A percentile compares a stretch with the other conserved stretches of the same genome.
phyloP scores from a whole-genome alignment of 108 stramenopile species.

The Epipyxis sp. region DNA sequence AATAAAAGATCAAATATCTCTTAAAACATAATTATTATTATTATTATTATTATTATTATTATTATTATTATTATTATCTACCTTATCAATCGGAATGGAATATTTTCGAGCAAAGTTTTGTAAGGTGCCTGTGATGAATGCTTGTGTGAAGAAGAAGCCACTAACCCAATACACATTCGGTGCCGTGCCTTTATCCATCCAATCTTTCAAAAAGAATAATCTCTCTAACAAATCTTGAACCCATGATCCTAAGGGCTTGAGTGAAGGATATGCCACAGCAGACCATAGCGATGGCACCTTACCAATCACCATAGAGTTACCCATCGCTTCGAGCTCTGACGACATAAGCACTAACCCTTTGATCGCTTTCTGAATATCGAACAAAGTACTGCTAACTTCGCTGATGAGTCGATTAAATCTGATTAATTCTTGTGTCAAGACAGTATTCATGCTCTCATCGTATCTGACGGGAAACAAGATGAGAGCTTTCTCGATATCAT shows the following conservation, averaged over 20 bases:
- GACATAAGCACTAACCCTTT: constrained; percentile 64
- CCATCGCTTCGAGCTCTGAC: constrained; percentile 62
- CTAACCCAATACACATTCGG: constrained; percentile 58
- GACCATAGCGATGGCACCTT: constrained; percentile 55
- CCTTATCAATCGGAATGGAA: constrained; percentile 58
- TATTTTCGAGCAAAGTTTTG: constrained; percentile 65
- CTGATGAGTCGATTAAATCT: constrained; percentile 58
- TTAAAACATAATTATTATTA: too few relatives aligned
- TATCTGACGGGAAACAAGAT: constrained; percentile 62
- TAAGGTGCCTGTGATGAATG: constrained; percentile 65
- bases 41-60: background rate
- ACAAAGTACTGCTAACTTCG: constrained; percentile 41
- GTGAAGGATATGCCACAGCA: constrained; percentile 55
- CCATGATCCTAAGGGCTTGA: constrained; percentile 65
- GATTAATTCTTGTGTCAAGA: constrained; percentile 62
- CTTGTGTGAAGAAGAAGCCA: constrained; percentile 66
- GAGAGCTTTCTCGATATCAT: constrained; percentile 61
- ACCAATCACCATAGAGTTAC: constrained; percentile 60
- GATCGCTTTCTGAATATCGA: constrained; percentile 59
- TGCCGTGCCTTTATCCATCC: constrained; percentile 47
- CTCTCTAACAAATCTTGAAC: constrained; percentile 57
- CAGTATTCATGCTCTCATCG: constrained; percentile 68
- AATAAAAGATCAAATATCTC: too few relatives aligned
- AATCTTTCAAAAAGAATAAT: constrained; percentile 49
- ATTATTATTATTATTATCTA: background rate